phyloP scores from a whole-genome alignment of 2,329 filamentous ascomycete genomes.

The Lasiodiplodia sp. region DNA sequence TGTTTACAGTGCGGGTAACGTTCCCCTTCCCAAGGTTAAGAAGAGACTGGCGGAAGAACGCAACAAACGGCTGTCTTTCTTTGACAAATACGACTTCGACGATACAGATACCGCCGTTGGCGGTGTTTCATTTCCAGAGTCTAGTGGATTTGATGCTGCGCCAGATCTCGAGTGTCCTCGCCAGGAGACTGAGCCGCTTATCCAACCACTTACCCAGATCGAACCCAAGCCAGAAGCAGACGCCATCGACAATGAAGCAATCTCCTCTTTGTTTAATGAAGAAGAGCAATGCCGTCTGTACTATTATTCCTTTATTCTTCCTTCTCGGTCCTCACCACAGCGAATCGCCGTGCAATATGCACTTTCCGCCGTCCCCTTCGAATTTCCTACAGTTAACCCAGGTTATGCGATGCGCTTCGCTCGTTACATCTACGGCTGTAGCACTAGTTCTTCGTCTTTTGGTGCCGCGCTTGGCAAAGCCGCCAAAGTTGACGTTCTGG shows the following conservation, averaged over 20 bases:
- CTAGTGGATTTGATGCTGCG: constrained; percentile 38
- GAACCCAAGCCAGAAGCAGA: constrained; percentile 3
- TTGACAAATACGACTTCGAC: constrained; percentile 50
- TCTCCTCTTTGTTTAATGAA: constrained; percentile 44
- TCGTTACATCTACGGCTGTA: constrained; percentile 72
- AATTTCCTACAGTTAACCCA: constrained; percentile 69
- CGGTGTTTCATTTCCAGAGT: not conserved
- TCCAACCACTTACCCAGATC: not conserved
- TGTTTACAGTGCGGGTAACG: constrained; percentile 70
- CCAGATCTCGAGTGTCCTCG: constrained; percentile 35
- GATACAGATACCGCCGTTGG: constrained; percentile 35
- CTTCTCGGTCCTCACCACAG: constrained; percentile 56
- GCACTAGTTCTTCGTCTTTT: constrained; percentile 64
- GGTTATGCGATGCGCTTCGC: constrained; percentile 63
- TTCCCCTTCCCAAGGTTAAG: constrained; percentile 58
- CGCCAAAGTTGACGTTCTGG: constrained; percentile 70
- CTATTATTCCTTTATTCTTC: constrained; percentile 69
- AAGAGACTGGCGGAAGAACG: constrained; percentile 24
- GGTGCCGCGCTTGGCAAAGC: constrained; percentile 68
- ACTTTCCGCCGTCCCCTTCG: constrained; percentile 69
- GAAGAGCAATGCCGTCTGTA: constrained; percentile 74
- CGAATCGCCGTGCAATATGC: constrained; percentile 72
- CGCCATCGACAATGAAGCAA: not conserved
- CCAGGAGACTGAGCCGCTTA: constrained; percentile 31
- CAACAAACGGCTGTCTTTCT: constrained; percentile 53